Evolutionary conservation across 306 rosid genomes (phyloP).

Genomic region (Fragaria vesca): DNA sequence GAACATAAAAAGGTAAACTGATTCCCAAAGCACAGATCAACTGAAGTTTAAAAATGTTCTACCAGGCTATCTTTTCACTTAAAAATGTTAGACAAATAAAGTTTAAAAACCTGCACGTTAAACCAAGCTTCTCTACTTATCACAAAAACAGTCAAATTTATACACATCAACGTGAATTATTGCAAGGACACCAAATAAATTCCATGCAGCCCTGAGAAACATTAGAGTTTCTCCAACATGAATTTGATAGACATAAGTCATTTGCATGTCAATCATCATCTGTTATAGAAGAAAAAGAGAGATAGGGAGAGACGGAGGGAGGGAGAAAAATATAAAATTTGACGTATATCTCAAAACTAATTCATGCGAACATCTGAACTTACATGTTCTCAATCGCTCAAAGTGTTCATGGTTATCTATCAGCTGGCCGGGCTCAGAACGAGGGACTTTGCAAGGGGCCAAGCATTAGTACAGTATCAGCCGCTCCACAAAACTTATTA

Average conservation of each 20-base stretch:
- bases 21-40: not conserved
- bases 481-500: not conserved
- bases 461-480: not conserved
- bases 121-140: not conserved
- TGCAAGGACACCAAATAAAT: not conserved
- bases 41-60: not conserved
- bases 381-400: not conserved
- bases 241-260: not conserved
- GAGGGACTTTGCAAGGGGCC: not conserved
- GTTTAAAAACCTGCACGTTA: not conserved
- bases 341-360: not conserved
- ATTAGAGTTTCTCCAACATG: not conserved
- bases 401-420: not conserved
- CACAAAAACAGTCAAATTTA: not conserved
- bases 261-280: not conserved
- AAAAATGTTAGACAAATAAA: not conserved
- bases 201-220: not conserved
- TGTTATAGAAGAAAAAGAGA: not conserved
- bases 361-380: not conserved
- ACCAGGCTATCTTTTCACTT: not conserved
- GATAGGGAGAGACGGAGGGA: not conserved
- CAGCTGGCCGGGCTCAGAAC: not conserved
- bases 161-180: not conserved
- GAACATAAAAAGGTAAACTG: not conserved
- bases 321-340: no score